A percentile compares a stretch with the other conserved stretches of the same genome.
phyloP scores from a whole-genome alignment of 352 stramenopile genomes.

The Sclerospora graminicola region DNA sequence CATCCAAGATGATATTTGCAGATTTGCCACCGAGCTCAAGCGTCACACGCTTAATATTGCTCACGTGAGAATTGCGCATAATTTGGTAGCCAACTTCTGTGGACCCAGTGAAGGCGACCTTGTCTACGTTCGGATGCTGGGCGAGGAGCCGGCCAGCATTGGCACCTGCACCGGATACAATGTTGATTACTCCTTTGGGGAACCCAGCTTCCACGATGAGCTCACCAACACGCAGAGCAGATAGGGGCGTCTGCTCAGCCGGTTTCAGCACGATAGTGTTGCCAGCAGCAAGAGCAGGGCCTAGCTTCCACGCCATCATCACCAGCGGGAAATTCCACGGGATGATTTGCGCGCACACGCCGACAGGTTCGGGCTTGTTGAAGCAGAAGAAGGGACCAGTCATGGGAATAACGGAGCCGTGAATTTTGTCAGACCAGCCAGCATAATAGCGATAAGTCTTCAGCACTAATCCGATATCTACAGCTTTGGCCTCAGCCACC shows the following conservation, averaged over 20 bases:
- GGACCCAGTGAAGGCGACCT: slow-evolving; percentile 76
- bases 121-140: slow-evolving; percentile 57
- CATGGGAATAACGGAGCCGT: background rate
- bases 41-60: too few species aligned
- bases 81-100: slow-evolving; percentile 54
- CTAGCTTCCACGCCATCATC: background rate
- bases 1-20: slow-evolving; percentile 70
- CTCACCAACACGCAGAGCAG: background rate
- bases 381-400: background rate
- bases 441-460: too few species aligned
- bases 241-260: background rate
- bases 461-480: too few species aligned
- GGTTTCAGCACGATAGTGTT: background rate
- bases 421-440: background rate
- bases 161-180: background rate
- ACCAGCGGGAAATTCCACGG: background rate
- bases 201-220: background rate
- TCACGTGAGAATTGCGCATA: slow-evolving; percentile 36
- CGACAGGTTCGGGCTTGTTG: background rate
- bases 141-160: slow-evolving; percentile 30
- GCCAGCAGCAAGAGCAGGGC: background rate
- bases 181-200: background rate
- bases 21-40: slow-evolving; percentile 51
- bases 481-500: too few species aligned
- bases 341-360: background rate